Evolutionary conservation across 208 protist genomes (phyloP), one percentile per base, ranked within the genome.

Genomic region (Kentomonas sorsogonicus): DNA sequence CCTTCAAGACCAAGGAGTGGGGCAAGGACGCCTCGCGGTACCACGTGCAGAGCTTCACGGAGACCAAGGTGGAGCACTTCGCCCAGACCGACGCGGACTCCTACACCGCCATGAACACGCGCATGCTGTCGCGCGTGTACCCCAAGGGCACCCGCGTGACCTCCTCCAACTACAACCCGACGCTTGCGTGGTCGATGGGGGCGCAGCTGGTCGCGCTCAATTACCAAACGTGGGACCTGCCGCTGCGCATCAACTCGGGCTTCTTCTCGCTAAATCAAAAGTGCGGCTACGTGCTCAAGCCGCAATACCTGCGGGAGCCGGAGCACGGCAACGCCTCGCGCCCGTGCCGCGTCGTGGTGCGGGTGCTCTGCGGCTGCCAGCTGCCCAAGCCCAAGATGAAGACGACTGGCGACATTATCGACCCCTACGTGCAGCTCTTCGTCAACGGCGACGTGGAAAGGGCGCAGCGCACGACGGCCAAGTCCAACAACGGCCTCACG

Each of bases 281-380:
- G 20, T 93, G 77, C 64, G 93, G 93, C 10, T 98, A 96, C 64
- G 54, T 97, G 10, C 70, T 97, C 23, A 97, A 97, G 70, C 93
- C 93, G 0, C 30, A 41, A 1, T 63, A 66, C 62, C 30, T 95
- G 46, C 64, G 69, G 16, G 41, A 66, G 15, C 48, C 47, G 10
- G 22, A 15, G 38, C 6, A 15, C 36, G 26, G 45, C 68, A 47
- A 53, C 26, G 55, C 41, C 60, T 50, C 66, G 7, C 72, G 45
- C 23, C 25, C 36, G 7, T 66, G 48, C 33, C 60, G 36, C 44
- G 39, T 88, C 15, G 76, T 38, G 2, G 59, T 89, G 23, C 54
- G 66, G 23, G 59, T 93, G 47, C 36, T 93, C 22, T 86, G 72
- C 52, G 86, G 63, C n/a, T 62, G 64, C 33, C 75, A 77, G 31